These are phyloP conservation scores for Arthrobotrys iridis DNA, from an alignment of 2,329 filamentous ascomycete species.

Conservation along the genomic window DNA sequence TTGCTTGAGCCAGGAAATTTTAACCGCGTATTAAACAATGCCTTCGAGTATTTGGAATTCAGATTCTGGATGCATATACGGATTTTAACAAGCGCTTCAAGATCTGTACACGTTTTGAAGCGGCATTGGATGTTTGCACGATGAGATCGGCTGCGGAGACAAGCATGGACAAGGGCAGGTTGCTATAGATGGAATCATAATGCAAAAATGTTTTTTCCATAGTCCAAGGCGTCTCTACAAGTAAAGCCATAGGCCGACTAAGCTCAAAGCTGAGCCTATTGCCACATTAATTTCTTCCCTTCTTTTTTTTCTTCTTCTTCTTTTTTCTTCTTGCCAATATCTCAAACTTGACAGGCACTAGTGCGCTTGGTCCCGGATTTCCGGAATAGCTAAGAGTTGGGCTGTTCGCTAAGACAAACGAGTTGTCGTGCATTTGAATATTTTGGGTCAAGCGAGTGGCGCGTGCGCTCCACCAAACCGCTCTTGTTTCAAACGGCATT, in stretches of 20 bases:
- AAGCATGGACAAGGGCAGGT: neutral
- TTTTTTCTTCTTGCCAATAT: neutral
- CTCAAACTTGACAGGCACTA: neutral
- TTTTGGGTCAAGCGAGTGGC: neutral
- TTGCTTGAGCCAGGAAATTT: neutral
- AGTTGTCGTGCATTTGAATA: neutral
- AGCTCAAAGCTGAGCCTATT: neutral
- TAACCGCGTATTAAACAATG: neutral
- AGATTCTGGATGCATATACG: neutral
- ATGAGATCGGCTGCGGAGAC: neutral
- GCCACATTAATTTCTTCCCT: neutral
- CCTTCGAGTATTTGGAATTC: neutral
- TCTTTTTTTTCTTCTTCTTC: no score
- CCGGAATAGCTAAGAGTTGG: neutral
- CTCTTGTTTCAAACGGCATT: neutral
- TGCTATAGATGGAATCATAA: neutral
- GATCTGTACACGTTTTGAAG: neutral
- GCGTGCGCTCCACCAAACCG: slow-evolving; percentile 3
- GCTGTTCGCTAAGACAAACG: slow-evolving; percentile 8
- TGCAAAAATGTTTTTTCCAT: neutral
- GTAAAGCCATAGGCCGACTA: slow-evolving; percentile 11
- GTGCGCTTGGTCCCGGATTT: neutral
- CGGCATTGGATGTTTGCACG: neutral
- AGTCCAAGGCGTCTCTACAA: neutral
- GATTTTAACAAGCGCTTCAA: neutral